Evolutionary conservation across 345 rosid genomes (phyloP), one percentile per base, ranked within the genome.

Genomic region (Passiflora organensis): DNA sequence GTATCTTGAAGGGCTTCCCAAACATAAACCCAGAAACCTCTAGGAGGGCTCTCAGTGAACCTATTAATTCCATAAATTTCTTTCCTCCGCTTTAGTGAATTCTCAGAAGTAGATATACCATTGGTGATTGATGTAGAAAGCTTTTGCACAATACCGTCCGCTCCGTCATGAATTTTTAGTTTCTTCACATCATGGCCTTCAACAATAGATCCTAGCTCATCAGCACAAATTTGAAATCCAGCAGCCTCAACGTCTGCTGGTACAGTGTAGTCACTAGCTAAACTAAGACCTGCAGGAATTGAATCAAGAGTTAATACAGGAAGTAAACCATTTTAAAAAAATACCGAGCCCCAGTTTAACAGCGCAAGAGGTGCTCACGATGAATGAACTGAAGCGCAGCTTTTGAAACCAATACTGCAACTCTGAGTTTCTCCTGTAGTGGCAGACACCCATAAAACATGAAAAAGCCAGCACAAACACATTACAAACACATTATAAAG

Each of bases 1-100:
- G 74, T 87, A 48, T 91, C 96, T 16, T 85, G 96, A 50, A 91
- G 82, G 37, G 97, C 97, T 78, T 91, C 97, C 95, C 91, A 91
- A 2, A 91, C 91, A 63, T 74, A 91, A 66, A 91, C 63, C 95
- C 88, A 91, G 60, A 78, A 91, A 36, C 98, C 90, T 41, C 74
- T 81, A 15, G 24, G 39, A 0, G 94, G 95, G 54, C 86, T 81
- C 72, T 91, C 96, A 0, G 83, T 66, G 68, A 91, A 91, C 53
- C 77, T 86, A 72, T 91, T 91, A 59, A 84, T 56, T 73, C 99
- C 96, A 70, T 79, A 84, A n/a, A 82, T 62, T 16, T 49, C 57
- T 70, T 77, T 72, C 65, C 99, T 82, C 58, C 24, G 42, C 34
- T 62, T 67, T 8, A 88, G 18, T 42, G 51, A 67, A 32, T 82